A percentile compares a stretch with the other conserved stretches of the same genome.
Evolutionary conservation across 257 asterid species (phyloP).

Genomic region (Cruciata laevipes): DNA sequence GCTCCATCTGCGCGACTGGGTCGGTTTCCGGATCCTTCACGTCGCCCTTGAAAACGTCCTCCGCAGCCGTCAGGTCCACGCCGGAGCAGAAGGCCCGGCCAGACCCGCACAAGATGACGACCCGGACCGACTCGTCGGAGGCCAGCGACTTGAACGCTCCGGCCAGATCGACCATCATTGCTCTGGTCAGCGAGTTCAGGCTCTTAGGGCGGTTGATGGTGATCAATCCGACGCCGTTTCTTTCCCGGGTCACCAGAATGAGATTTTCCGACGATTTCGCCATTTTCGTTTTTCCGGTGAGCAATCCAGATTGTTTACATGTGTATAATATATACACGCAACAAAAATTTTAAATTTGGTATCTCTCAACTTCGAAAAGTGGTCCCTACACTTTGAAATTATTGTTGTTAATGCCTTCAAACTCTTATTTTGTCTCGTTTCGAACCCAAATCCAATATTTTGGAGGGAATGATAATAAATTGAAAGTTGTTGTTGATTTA

Average conservation of each 20-base stretch:
- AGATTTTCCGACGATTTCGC: constrained; percentile 33
- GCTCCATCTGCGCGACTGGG: constrained; percentile 88
- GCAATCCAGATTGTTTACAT: neutral
- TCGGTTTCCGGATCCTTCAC: constrained; percentile 70
- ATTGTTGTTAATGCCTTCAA: neutral
- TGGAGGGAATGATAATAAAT: neutral
- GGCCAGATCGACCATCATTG: constrained; percentile 69
- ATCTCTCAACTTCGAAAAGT: too few relatives aligned
- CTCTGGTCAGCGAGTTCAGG: constrained; percentile 62
- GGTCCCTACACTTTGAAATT: neutral
- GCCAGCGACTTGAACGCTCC: constrained; percentile 42
- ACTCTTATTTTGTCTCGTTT: neutral
- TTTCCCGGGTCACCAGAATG: constrained; percentile 48
- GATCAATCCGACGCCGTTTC: constrained; percentile 51
- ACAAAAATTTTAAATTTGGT: too few relatives aligned
- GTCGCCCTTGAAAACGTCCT: constrained; percentile 83
- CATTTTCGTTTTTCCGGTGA: neutral
- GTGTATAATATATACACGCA: too few relatives aligned
- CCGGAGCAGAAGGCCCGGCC: constrained; percentile 96
- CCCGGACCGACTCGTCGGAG: constrained; percentile 58
- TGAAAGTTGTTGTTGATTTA: neutral
- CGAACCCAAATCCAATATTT: neutral
- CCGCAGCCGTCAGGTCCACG: constrained; percentile 84
- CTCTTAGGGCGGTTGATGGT: constrained; percentile 81
- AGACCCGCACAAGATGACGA: constrained; percentile 58